Percentiles rank a stretch among this genome's conserved stretches.
Conservation (phyloP, 345 rosid genomes). For the Turritis glabra region DNA sequence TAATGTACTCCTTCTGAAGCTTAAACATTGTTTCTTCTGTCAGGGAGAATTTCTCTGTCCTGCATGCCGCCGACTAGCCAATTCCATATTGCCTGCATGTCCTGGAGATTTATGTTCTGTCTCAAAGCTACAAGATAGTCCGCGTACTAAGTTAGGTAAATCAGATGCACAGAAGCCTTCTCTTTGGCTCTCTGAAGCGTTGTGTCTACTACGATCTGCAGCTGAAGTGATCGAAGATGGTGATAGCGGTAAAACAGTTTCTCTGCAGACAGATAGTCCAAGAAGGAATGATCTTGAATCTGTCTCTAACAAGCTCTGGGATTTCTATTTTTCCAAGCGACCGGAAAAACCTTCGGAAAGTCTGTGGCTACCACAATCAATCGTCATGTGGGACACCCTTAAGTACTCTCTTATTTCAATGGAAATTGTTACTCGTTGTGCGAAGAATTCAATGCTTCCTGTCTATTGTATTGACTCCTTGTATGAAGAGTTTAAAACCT, state of each 20-base stretch:
- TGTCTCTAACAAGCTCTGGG: slow-evolving; percentile 51
- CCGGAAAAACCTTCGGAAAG: slow-evolving; percentile 47
- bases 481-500: slow-evolving; percentile 69
- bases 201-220: slow-evolving; percentile 62
- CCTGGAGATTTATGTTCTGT: slow-evolving; percentile 50
- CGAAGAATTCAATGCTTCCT: slow-evolving; percentile 53
- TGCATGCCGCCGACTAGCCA: slow-evolving; percentile 85
- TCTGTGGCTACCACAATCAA: slow-evolving; percentile 49
- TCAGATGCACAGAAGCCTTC: slow-evolving; percentile 38
- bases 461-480: slow-evolving; percentile 51
- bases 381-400: slow-evolving; percentile 93
- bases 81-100: slow-evolving; percentile 73
- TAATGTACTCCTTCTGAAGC: slow-evolving; percentile 19
- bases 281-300: slow-evolving; percentile 53
- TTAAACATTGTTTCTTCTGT: slow-evolving; percentile 32
- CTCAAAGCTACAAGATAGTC: slow-evolving; percentile 50
- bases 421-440: slow-evolving; percentile 78
- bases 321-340: slow-evolving; percentile 52
- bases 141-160: slow-evolving; percentile 32
- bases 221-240: slow-evolving; percentile 56
- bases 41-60: slow-evolving; percentile 99
- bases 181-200: slow-evolving; percentile 57
- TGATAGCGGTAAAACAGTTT: slow-evolving; percentile 47
- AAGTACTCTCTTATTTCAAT: slow-evolving; percentile 78
- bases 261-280: slow-evolving; percentile 46